phyloP scores from a whole-genome alignment of 768 basidiomycete genomes.

The Rickenella mellea region DNA sequence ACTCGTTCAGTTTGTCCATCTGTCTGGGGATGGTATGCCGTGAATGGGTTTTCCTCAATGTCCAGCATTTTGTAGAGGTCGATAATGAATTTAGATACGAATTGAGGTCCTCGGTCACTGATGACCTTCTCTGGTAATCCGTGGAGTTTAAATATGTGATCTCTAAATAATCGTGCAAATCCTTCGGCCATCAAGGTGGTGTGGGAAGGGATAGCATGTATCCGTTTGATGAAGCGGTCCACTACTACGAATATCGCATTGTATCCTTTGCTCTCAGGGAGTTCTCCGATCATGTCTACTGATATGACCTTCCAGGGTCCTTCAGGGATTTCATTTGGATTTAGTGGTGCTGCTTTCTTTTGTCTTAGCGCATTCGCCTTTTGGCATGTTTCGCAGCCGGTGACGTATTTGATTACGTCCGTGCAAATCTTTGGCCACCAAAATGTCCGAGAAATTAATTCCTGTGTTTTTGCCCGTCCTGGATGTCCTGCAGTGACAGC shows the following conservation, averaged over 20 bases:
- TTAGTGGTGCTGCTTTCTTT: too few relatives aligned
- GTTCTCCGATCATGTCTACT: constrained; percentile 29
- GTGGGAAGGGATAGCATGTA: not conserved
- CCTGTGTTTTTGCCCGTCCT: too few relatives aligned
- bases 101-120: constrained; percentile 19
- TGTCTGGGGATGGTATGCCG: constrained; percentile 31
- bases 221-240: constrained; percentile 23
- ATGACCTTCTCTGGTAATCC: constrained; percentile 20
- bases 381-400: too few relatives aligned
- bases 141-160: constrained; percentile 17
- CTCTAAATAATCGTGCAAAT: constrained; percentile 10
- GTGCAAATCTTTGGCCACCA: too few relatives aligned
- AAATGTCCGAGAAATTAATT: too few relatives aligned
- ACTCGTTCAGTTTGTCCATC: constrained; percentile 31
- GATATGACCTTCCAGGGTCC: constrained; percentile 24
- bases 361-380: too few relatives aligned
- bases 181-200: constrained; percentile 12
- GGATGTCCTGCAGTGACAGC: too few relatives aligned
- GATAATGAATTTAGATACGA: constrained; percentile 22
- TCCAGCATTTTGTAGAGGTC: constrained; percentile 20
- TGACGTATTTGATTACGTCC: too few relatives aligned
- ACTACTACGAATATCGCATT: constrained; percentile 9
- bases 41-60: constrained; percentile 23
- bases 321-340: constrained; percentile 1
- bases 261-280: constrained; percentile 20